Base-by-base conservation (phyloP, 371 early-diverging fungal species). In the Dichotomocladium elegans region DNA sequence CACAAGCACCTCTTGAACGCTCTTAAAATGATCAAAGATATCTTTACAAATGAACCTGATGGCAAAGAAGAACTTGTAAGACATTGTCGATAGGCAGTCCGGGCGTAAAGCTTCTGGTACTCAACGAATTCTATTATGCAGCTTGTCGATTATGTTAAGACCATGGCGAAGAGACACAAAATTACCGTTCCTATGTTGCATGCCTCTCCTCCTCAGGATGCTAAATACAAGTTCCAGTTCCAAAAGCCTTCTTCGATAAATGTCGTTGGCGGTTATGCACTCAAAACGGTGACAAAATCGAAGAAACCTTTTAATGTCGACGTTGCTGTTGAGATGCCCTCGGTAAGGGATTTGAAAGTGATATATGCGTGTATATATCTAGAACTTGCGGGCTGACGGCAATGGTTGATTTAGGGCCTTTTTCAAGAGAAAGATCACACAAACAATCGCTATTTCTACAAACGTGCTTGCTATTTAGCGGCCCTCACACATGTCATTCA, bases 391-490 rank as follows among this genome's bases (percentile, higher is more conserved):
- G 3, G 17, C 45, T 14, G 15, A 44, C 1, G 49, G 35, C 8
- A 35, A 14, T 22, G 19, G 11, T 8, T 48, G 9, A 24, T 53
- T 15, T 47, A 83, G 74, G 57, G 61, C 1, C 57, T 96, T 25
- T 92, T 96, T 63, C 86, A 87, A 61, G 94, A 96, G 48, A 94
- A 95, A 63, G 99, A 98, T 64, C 81, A 88, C 57, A 61, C 94
- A 64, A 96, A 98, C 79, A 81, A 89, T 66, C 82, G 96, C 44
- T 98, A 98, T 66, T 92, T 94, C 59, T 82, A 95, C 72, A 98
- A 98, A 65, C 86, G 98, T 37, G 89, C 95, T 0, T 95, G 87
- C 61, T 98, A 94, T 63, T 68, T 97, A 30, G 81, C 94, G 1
- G 80, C 79, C 10, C 66, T 90, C 25, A 80, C 84, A 1, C 55